Evolutionary conservation across 768 basidiomycete species (phyloP).

Genomic region (Rhizopogon vesiculosus): DNA sequence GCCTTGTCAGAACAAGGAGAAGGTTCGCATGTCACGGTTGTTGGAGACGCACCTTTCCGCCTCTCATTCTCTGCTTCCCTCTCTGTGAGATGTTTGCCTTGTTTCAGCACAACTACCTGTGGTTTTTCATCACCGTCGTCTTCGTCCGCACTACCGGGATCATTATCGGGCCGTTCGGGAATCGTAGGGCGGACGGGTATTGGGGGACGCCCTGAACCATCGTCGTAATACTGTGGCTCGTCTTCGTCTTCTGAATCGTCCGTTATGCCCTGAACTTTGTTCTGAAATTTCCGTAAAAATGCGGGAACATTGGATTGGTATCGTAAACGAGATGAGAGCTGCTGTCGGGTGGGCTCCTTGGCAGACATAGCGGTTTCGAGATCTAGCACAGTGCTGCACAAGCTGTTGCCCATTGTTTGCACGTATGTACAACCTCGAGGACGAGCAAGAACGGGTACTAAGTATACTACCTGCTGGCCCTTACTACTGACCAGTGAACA

Average conservation of each 20-base stretch:
- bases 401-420: not conserved
- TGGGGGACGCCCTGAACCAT: slow-evolving; percentile 66
- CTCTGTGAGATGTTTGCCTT: slow-evolving; percentile 82
- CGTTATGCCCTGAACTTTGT: slow-evolving; percentile 49
- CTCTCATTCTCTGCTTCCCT: slow-evolving; percentile 74
- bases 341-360: slow-evolving; percentile 66
- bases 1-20: slow-evolving; percentile 2
- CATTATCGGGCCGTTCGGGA: slow-evolving; percentile 60
- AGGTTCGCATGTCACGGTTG: not conserved
- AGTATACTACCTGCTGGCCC: too few relatives aligned
- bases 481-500: not conserved
- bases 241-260: slow-evolving; percentile 50
- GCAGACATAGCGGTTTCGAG: slow-evolving; percentile 24
- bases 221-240: slow-evolving; percentile 54
- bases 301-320: slow-evolving; percentile 58
- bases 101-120: slow-evolving; percentile 82
- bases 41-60: slow-evolving; percentile 53
- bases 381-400: not conserved
- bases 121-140: slow-evolving; percentile 76
- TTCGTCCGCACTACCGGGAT: slow-evolving; percentile 72
- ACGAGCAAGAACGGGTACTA: too few relatives aligned
- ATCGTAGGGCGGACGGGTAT: slow-evolving; percentile 72
- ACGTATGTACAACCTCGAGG: not conserved
- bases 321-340: slow-evolving; percentile 65
- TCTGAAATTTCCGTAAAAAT: slow-evolving; percentile 64